Base-by-base conservation (phyloP, 768 basidiomycete species). In the Calvatia gigantea region DNA sequence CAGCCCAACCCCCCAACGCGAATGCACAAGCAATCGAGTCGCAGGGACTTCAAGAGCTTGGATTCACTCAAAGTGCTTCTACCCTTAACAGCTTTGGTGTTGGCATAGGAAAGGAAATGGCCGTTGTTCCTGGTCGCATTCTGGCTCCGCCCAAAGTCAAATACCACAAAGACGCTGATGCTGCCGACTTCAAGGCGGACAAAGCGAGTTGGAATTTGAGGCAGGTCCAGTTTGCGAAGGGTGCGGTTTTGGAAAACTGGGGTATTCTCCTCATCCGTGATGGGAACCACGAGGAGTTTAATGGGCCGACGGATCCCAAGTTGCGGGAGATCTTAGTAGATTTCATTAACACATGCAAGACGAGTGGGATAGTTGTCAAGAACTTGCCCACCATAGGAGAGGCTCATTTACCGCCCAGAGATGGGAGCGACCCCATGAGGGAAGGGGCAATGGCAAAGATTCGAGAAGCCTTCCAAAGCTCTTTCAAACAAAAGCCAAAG, bases 191-290 rank as follows among this genome's bases (percentile, higher is more conserved):
- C 19, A 48, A 21, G 32, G 38, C 28, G 23, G 79, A 75, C 29
- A 78, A 81, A n/a, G 91, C 87, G 0, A 81, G 82, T 60, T 93
- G 91, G 91, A 93, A 92, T 59, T 72, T 92, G 56, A 79, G 79
- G 44, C 75, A 77, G 41, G 77, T 87, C 61, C 82, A 78, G 60
- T 92, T 92, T 62, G 70, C 81, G 2, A 69, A 65, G 23, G 87
- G 87, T 8, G 82, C 74, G 6, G 68, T 62, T 12, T 67, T 93
- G 46, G 71, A 73, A 21, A 80, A 79, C 21, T 91, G 89, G 87
- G 80, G 76, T 1, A 85, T 91, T 9, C 70, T 93, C 12, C 70
- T 90, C 39, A 82, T 93, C 60, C 70, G 75, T 54, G 89, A 91
- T 59, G 73, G 77, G 11, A 76, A 75, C 48, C 23, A 29, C 12